Conservation (phyloP, 2,329 filamentous ascomycete species). For the Myriosclerotinia scirpicola region DNA sequence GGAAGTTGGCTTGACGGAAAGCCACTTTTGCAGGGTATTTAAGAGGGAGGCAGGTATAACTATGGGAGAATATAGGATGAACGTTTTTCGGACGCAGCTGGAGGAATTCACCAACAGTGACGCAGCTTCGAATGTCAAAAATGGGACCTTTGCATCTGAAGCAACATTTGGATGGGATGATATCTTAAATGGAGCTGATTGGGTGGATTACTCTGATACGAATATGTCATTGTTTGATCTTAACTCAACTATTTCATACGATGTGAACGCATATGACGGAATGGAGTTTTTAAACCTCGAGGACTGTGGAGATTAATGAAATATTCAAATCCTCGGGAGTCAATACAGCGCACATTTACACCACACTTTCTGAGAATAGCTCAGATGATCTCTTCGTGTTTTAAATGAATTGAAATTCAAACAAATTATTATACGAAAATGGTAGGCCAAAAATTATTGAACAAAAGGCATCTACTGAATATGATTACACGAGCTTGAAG, state of each 20-base stretch:
- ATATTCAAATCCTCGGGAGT: too few species aligned
- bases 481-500: too few species aligned
- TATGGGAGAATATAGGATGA: constrained; percentile 24
- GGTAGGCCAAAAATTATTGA: too few species aligned
- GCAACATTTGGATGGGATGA: not conserved
- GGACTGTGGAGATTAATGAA: not conserved
- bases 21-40: constrained; percentile 60
- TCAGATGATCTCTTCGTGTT: too few species aligned
- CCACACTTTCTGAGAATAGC: too few species aligned
- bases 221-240: too few species aligned
- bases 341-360: too few species aligned
- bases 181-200: not conserved
- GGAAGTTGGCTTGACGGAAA: constrained; percentile 53
- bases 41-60: constrained; percentile 46
- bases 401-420: too few species aligned
- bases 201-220: not conserved
- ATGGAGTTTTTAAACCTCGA: constrained; percentile 10
- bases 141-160: not conserved
- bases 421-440: too few species aligned
- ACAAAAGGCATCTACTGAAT: too few species aligned
- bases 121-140: too few species aligned
- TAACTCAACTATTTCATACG: not conserved
- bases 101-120: not conserved
- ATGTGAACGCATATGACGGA: not conserved
- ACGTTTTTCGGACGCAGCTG: not conserved